Conservation (phyloP, 192 early-diverging fungal species). For the Linnemannia hyalina region DNA sequence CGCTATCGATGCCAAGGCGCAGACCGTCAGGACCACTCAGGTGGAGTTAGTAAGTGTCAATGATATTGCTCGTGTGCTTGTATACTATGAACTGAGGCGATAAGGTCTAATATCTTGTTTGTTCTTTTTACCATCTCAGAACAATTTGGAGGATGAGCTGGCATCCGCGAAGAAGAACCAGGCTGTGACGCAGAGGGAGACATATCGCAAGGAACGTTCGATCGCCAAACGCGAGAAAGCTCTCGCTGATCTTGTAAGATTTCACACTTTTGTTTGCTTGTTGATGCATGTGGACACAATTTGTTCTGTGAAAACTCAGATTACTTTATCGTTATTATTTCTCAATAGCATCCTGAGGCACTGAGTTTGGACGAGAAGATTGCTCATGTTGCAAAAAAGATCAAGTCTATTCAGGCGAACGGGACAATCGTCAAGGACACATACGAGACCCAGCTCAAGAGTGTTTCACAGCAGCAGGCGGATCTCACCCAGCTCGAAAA, state of each 20-base stretch:
- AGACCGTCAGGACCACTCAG: conserved; percentile 52
- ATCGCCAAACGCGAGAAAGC: conserved; percentile 81
- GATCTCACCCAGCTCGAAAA: conserved; percentile 66
- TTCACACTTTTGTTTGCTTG: background rate
- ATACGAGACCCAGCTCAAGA: conserved; percentile 27
- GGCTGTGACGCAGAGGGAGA: conserved; percentile 79
- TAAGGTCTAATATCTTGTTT: background rate
- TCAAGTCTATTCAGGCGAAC: conserved; percentile 63
- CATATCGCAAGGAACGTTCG: conserved; percentile 78
- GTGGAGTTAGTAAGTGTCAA: conserved; percentile 57
- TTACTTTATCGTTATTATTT: background rate
- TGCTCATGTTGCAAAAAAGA: conserved; percentile 76
- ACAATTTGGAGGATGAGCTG: conserved; percentile 63
- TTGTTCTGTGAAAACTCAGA: conserved; percentile 16
- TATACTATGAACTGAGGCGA: background rate
- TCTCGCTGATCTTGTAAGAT: conserved; percentile 72
- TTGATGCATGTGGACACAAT: background rate
- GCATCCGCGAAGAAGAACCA: conserved; percentile 80
- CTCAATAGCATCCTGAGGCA: conserved; percentile 69
- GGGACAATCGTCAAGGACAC: conserved; percentile 33
- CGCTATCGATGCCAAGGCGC: conserved; percentile 71
- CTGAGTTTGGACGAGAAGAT: conserved; percentile 82
- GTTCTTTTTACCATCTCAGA: conserved; percentile 23
- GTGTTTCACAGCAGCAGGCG: conserved; percentile 61
- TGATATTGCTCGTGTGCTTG: background rate